Evolutionary conservation across 441 rosid species (phyloP), one percentile per base, ranked within the genome.

Genomic region (Euphorbia schlechtendalii): DNA sequence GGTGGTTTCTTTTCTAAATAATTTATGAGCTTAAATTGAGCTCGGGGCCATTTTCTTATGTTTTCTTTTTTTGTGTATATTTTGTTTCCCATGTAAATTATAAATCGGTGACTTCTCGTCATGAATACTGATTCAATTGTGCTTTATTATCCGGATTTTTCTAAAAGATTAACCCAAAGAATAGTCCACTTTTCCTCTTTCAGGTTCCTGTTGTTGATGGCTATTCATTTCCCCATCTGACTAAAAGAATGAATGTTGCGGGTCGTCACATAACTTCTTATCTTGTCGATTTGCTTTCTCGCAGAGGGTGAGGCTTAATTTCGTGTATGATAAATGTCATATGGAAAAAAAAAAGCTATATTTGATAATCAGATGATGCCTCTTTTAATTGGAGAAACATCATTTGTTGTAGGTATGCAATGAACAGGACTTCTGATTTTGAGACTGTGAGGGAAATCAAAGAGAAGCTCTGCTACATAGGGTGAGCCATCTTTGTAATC

Each of bases 131-230:
- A 15, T 32, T 32, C 21, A 43, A 20, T 45, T n/a, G n/a, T n/a
- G n/a, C n/a, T n/a, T n/a, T n/a, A n/a, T n/a, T n/a, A n/a, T n/a
- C n/a, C n/a, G n/a, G n/a, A n/a, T n/a, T n/a, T n/a, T n/a, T n/a
- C n/a, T n/a, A n/a, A n/a, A 32, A 32, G 34, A 32, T 32, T 32
- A 36, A 38, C 17, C 59, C 53, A 61, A 61, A 71, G 68, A 15
- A 45, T 71, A 41, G 48, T 67, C 63, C 13, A 0, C 4, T 17
- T 24, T 14, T 71, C 56, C 32, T 67, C 63, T 57, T 51, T 72
- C 30, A 93, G 97, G 99, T 93, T 73, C 99, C 99, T 41, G 97
- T 93, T 73, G 99, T 93, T 78, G 99, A 93, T 48, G 97, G 99
- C 55, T 93, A 88, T 71, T 93, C 99, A 17, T 93, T 93, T 56